Base-by-base conservation (phyloP, 768 basidiomycete genomes). In the Pulveroboletus sp. region DNA sequence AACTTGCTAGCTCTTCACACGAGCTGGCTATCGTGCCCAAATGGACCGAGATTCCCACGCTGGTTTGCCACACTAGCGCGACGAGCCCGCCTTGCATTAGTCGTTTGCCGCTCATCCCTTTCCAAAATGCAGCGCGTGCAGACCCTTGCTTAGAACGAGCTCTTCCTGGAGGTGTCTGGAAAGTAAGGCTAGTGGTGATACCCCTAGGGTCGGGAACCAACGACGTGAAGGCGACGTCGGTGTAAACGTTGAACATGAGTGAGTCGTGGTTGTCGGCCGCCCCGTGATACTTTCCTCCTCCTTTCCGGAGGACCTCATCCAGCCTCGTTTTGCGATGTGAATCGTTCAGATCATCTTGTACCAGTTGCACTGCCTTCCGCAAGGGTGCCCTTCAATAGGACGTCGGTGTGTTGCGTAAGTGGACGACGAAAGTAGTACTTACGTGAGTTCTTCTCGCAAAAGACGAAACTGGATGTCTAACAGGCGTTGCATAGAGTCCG, bases 381-480 rank as follows among this genome's bases (percentile, higher is more conserved):
- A 83, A 60, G 0, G 81, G 75, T 0, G 82, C 80, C 5, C 82
- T 82, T 43, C 3, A 47, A 31, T 31, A 38, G 37, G 34, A 22
- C 6, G 30, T 54, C 30, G 32, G 41, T 29, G 29, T 41, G 29
- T n/a, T 6, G 17, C 12, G n/a, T 26, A 24, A 22, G 6, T 4
- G 27, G 14, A 19, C 0, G 35, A 32, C 7, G 38, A 38, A 4
- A 2, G 2, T n/a, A 6, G 14, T 7, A 61, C 79, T 20, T 57
- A 85, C 79, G 76, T 84, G 16, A 85, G 67, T 48, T 90, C 88
- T 54, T 89, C 88, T 31, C 88, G 72, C 30, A 90, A 68, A 0
- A 89, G 73, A 29, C 88, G 79, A 63, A 86, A 90, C 55, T 90
- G 86, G 4, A 84, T 77, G 49, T 91, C 89, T 11, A 89, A 67